Conservation (phyloP, 805 yeast species). For the Pichia paraexigua region DNA sequence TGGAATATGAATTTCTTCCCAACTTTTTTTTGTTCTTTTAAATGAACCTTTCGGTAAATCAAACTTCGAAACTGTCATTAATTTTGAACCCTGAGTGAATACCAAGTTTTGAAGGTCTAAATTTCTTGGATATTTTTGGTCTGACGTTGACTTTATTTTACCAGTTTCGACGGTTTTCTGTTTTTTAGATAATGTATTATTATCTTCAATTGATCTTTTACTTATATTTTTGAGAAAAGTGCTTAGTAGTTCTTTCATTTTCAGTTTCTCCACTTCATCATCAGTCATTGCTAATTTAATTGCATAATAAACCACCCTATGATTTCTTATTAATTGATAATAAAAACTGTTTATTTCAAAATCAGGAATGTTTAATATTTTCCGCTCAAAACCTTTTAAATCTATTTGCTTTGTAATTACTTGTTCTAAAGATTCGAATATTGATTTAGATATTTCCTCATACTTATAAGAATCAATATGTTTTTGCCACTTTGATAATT, state of each 20-base stretch:
- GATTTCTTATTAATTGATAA: conserved; percentile 40
- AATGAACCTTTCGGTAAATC: conserved; percentile 78
- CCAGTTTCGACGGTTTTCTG: conserved; percentile 3
- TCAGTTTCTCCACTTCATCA: conserved; percentile 27
- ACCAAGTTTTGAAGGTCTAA: conserved; percentile 57
- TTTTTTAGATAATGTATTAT: conserved; percentile 8
- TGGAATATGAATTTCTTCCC: conserved; percentile 91
- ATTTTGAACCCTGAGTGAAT: conserved; percentile 67
- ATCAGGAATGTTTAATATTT: conserved; percentile 45
- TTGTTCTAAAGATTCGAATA: conserved; percentile 35
- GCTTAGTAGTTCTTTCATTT: conserved; percentile 38
- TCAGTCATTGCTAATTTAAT: conserved; percentile 16
- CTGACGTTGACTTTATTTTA: not conserved
- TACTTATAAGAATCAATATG: conserved; percentile 32
- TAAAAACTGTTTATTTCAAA: conserved; percentile 44
- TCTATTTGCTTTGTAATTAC: conserved; percentile 22
- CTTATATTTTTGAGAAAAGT: conserved; percentile 35
- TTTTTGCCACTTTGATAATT: conserved; percentile 30
- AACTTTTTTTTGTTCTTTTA: conserved; percentile 60
- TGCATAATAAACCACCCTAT: conserved; percentile 23
- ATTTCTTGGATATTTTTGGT: conserved; percentile 36
- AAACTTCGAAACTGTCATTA: conserved; percentile 59
- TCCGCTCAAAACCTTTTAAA: conserved; percentile 42
- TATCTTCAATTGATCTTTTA: conserved; percentile 7
- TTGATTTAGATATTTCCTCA: conserved; percentile 30